phyloP scores from a whole-genome alignment of 2,329 filamentous ascomycete species.

The Fusarium anthophilum region DNA sequence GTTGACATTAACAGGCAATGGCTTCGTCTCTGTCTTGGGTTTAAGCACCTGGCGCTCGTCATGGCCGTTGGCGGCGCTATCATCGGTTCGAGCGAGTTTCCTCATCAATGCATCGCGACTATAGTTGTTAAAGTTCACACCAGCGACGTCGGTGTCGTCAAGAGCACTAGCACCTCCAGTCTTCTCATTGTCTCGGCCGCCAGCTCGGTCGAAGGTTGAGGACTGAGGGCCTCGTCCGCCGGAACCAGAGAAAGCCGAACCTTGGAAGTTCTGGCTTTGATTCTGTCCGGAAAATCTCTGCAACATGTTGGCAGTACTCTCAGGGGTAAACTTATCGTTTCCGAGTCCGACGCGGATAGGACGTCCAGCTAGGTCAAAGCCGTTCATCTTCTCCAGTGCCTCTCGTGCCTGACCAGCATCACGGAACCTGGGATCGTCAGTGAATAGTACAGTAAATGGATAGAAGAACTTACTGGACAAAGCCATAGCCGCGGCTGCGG shows the following conservation, averaged over 20 bases:
- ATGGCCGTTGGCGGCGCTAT: slow-evolving; percentile 71
- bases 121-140: slow-evolving; percentile 99
- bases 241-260: slow-evolving; percentile 89
- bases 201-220: slow-evolving; percentile 90
- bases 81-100: slow-evolving; percentile 96
- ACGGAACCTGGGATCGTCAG: slow-evolving; percentile 74
- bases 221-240: slow-evolving; percentile 87
- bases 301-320: slow-evolving; percentile 91
- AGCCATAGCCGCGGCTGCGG: slow-evolving; percentile 94
- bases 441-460: not conserved
- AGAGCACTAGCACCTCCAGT: slow-evolving; percentile 90
- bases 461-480: slow-evolving; percentile 84
- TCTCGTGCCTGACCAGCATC: slow-evolving; percentile 92
- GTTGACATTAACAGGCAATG: slow-evolving; percentile 85
- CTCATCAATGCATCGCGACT: slow-evolving; percentile 98
- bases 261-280: slow-evolving; percentile 77
- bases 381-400: slow-evolving; percentile 98
- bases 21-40: slow-evolving; percentile 81
- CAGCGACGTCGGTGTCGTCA: slow-evolving; percentile 96
- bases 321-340: slow-evolving; percentile 99
- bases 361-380: slow-evolving; percentile 96
- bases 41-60: slow-evolving; percentile 78
- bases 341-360: slow-evolving; percentile 98
- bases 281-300: slow-evolving; percentile 86
- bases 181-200: slow-evolving; percentile 89